phyloP scores from a whole-genome alignment of 208 protist species.

The Leishmania lainsoni region DNA sequence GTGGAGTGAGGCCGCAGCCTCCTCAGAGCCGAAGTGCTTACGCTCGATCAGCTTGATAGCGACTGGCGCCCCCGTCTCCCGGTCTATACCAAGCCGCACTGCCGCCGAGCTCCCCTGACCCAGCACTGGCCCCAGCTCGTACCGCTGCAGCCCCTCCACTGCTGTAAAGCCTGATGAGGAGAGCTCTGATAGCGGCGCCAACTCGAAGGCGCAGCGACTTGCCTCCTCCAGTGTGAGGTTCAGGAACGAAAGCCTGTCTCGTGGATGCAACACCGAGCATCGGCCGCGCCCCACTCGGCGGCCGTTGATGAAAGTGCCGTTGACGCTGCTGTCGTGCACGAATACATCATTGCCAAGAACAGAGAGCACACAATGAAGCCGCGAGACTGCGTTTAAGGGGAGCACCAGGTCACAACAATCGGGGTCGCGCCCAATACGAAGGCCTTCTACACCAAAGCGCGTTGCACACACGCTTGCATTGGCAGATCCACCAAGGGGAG shows the following conservation, averaged over 20 bases:
- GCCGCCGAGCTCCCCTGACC: constrained; percentile 68
- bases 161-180: not conserved
- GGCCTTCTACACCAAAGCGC: constrained; percentile 45
- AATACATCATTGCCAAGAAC: constrained; percentile 58
- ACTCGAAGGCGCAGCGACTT: constrained; percentile 40
- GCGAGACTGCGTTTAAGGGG: constrained; percentile 32
- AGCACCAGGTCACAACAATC: constrained; percentile 42
- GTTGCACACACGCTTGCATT: not conserved
- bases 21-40: constrained; percentile 35
- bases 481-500: not conserved
- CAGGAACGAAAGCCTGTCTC: constrained; percentile 57
- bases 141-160: constrained; percentile 33
- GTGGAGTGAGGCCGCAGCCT: constrained; percentile 48
- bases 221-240: constrained; percentile 52
- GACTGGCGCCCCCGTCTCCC: constrained; percentile 34
- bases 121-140: constrained; percentile 50
- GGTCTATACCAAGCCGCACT: constrained; percentile 52
- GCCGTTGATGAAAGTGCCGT: constrained; percentile 83
- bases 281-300: constrained; percentile 41
- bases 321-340: constrained; percentile 69
- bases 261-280: constrained; percentile 34
- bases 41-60: constrained; percentile 86
- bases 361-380: constrained; percentile 59
- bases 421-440: constrained; percentile 54
- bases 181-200: constrained; percentile 13